Evolutionary conservation across 257 asterid species (phyloP).

Genomic region (Fraxinus pennsylvanica): DNA sequence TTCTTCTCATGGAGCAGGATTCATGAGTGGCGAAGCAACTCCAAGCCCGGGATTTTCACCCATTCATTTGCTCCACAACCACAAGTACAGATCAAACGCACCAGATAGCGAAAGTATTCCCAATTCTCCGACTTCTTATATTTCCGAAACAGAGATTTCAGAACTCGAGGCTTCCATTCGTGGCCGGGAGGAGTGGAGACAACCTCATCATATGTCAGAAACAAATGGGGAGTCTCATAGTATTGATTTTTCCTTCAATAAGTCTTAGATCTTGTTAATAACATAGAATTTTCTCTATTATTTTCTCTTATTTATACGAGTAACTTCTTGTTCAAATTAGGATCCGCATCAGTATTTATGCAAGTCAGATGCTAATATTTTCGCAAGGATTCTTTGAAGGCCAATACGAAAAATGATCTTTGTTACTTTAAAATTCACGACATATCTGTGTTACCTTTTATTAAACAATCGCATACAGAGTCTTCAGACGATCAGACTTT

Average conservation of each 20-base stretch:
- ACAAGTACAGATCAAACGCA: constrained; percentile 35
- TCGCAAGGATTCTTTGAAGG: too few relatives aligned
- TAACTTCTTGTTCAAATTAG: too few relatives aligned
- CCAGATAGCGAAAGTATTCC: constrained; percentile 33
- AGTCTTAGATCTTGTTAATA: constrained; percentile 14
- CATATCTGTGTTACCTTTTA: too few relatives aligned
- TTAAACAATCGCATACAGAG: too few relatives aligned
- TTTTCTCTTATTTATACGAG: not conserved
- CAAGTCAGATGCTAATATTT: too few relatives aligned
- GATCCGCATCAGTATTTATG: too few relatives aligned
- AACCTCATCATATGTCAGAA: not conserved
- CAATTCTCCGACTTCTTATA: constrained; percentile 34
- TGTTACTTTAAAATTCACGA: too few relatives aligned
- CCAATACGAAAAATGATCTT: too few relatives aligned
- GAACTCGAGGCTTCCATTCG: constrained; percentile 34
- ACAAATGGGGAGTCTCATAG: constrained; percentile 25
- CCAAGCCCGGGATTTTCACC: constrained; percentile 45
- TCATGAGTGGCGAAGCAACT: constrained; percentile 38
- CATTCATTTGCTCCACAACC: constrained; percentile 50
- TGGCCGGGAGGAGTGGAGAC: constrained; percentile 2
- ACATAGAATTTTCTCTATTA: too few relatives aligned
- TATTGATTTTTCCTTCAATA: constrained; percentile 38
- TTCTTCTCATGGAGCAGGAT: constrained; percentile 23
- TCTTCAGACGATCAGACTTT: too few relatives aligned
- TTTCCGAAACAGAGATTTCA: constrained; percentile 46